phyloP scores from a whole-genome alignment of 768 basidiomycete genomes.

The Agrocybe praecox region DNA sequence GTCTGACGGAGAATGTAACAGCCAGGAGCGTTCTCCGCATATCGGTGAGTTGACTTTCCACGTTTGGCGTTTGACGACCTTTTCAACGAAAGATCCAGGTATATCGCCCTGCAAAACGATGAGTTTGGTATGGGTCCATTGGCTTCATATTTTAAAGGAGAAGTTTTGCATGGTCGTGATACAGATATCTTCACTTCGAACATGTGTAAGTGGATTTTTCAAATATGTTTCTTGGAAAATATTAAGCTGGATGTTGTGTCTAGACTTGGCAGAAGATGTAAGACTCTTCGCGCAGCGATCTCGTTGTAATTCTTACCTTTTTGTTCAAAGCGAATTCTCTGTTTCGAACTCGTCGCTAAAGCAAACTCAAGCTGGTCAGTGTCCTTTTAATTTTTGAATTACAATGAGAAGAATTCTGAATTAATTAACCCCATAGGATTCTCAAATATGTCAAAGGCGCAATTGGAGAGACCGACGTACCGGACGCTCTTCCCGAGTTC shows the following conservation, averaged over 20 bases:
- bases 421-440: slow-evolving; percentile 59
- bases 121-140: slow-evolving; percentile 81
- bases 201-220: slow-evolving; percentile 68
- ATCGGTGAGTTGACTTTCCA: slow-evolving; percentile 45
- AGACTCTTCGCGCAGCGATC: slow-evolving; percentile 18
- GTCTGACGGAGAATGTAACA: slow-evolving; percentile 22
- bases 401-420: background rate
- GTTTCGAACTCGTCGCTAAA: slow-evolving; percentile 80
- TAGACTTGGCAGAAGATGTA: slow-evolving; percentile 91
- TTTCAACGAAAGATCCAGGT: slow-evolving; percentile 37
- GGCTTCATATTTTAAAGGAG: slow-evolving; percentile 97
- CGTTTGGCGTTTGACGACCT: background rate
- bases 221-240: slow-evolving; percentile 7
- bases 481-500: slow-evolving; percentile 90
- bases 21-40: slow-evolving; percentile 96
- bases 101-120: slow-evolving; percentile 90
- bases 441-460: slow-evolving; percentile 96
- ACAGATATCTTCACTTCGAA: slow-evolving; percentile 95
- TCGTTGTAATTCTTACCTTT: background rate
- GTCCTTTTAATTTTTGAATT: background rate
- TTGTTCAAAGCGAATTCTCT: slow-evolving; percentile 69
- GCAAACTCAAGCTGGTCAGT: slow-evolving; percentile 75
- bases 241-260: background rate
- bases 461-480: slow-evolving; percentile 92
- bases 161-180: slow-evolving; percentile 79